These are phyloP conservation scores for Eucalyptus marginata DNA, from an alignment of 345 rosid genomes.

Conservation along the genomic window DNA sequence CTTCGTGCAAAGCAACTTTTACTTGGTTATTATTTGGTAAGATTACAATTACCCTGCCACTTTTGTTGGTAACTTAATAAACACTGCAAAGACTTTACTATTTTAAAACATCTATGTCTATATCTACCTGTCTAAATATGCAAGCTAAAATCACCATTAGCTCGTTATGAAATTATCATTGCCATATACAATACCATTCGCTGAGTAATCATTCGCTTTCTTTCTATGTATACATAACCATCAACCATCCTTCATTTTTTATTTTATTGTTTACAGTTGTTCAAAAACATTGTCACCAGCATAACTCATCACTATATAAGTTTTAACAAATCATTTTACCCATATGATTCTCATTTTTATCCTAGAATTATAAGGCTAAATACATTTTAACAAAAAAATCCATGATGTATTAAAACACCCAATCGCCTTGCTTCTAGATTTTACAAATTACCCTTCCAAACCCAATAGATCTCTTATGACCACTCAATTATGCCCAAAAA, in stretches of 20 bases:
- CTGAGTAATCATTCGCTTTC: background rate
- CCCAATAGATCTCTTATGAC: background rate
- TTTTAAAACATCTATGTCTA: background rate
- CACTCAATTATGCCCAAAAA: no score
- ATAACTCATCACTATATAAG: background rate
- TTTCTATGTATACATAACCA: background rate
- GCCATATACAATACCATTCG: fast-evolving
- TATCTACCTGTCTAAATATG: no score
- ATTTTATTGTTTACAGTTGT: background rate
- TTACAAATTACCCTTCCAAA: background rate
- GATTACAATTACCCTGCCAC: background rate
- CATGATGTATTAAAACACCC: background rate
- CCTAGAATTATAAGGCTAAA: background rate
- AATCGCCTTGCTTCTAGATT: background rate
- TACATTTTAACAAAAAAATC: no score
- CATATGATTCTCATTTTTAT: background rate
- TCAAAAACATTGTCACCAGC: fast-evolving
- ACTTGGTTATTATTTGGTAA: background rate
- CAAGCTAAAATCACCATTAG: background rate
- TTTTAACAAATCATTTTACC: background rate
- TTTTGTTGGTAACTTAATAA: background rate
- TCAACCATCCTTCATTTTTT: background rate
- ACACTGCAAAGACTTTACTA: fast-evolving
- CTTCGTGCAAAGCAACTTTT: background rate
- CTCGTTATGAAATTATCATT: background rate